Base-by-base conservation (phyloP, 495 filamentous ascomycete genomes). In the Venustampulla echinocandica region DNA sequence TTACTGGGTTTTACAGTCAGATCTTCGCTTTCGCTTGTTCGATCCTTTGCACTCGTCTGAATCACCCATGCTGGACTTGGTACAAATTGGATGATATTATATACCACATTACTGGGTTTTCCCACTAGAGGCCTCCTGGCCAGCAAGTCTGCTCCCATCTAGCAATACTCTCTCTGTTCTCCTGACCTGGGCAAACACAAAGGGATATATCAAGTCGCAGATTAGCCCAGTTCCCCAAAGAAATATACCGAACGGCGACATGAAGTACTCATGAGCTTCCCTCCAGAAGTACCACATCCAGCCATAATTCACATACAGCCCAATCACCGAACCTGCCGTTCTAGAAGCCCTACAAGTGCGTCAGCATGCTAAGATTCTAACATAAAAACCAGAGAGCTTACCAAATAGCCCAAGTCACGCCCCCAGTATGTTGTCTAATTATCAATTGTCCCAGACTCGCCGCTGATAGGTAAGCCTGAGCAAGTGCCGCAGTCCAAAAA, bases 211-310 rank as follows among this genome's bases (percentile, higher is more conserved):
- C 14, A 63, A 18, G 49, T 72, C 69, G 36, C 59, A 63, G 20
- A 59, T 39, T 6, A 67, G 21, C 20, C 56, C 55, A 10, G 57
- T 56, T 1, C 53, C 59, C 53, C 54, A 60, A 2, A 71, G 17
- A 42, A 67, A 62, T 15, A 67, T 15, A n/a, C 60, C 51, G 42
- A 64, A 57, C 0, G 59, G 63, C 19, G 37, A 53, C 46, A 61
- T 53, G 27, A 66, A 59, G 32, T 63, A 73, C 2, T 46, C 56
- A 51, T 70, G 60, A 0, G 61, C 64, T 20, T 69, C 63, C 14
- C 61, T 61, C 68, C 68, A 71, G 44, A 61, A 59, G 47, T 55
- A 68, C 61, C 61, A 70, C 38, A 60, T 50, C 36, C 63, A 61
- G 1, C 46, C 44, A 49, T 62, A 62, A 20, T 47, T 45, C 1